A percentile compares a stretch with the other conserved stretches of the same genome.
Conservation (phyloP, 2,329 filamentous ascomycete species). For the Fusarium ambrosium region DNA sequence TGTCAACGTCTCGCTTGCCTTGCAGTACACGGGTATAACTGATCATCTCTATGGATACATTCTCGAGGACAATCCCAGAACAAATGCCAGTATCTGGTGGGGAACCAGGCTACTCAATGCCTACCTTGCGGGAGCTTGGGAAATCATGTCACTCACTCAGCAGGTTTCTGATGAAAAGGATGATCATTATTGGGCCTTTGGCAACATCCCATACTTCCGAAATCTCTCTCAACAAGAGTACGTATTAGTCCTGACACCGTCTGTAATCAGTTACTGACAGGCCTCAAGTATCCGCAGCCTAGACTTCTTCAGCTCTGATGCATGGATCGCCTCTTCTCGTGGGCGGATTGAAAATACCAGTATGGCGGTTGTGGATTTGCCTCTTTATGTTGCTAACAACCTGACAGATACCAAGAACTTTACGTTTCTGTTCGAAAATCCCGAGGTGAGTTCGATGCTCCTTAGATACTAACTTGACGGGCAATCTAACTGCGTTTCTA, state of each 20-base stretch:
- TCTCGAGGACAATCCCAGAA: constrained; percentile 20
- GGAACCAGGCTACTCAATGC: constrained; percentile 28
- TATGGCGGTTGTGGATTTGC: background rate
- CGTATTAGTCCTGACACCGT: background rate
- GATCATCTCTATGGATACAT: constrained; percentile 23
- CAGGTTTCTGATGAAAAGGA: background rate
- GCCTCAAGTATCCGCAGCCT: constrained; percentile 10
- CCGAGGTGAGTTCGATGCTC: background rate
- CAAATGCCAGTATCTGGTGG: constrained; percentile 30
- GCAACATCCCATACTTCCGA: constrained; percentile 5
- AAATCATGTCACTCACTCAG: constrained; percentile 18
- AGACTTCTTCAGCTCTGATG: background rate
- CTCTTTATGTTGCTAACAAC: background rate
- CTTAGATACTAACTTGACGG: too few relatives aligned
- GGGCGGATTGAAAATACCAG: background rate
- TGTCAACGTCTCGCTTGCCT: constrained; percentile 18
- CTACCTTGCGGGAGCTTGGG: constrained; percentile 15
- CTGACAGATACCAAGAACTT: background rate
- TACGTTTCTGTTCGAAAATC: background rate
- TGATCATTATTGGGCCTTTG: constrained; percentile 10
- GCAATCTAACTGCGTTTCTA: too few relatives aligned
- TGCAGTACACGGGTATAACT: constrained; percentile 11
- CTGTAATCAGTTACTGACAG: background rate
- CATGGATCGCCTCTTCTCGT: constrained; percentile 14
- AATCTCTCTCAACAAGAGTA: constrained; percentile 6